phyloP scores from a whole-genome alignment of 1,139 yeast genomes.

The Debaryomyces robertsiae region DNA sequence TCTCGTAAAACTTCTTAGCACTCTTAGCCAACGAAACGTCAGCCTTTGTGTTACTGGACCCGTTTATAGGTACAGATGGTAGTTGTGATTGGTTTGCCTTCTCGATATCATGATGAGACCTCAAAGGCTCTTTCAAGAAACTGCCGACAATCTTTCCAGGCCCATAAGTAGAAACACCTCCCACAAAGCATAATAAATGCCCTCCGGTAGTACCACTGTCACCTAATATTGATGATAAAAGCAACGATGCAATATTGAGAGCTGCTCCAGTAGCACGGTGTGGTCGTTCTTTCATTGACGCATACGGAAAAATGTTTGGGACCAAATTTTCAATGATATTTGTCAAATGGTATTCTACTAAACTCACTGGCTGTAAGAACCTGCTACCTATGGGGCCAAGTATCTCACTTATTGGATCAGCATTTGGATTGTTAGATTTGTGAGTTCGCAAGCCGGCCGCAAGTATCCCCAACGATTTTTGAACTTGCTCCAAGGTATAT shows the following conservation, averaged over 20 bases:
- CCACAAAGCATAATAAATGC: slow-evolving; percentile 59
- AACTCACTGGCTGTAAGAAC: slow-evolving; percentile 49
- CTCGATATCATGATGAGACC: slow-evolving; percentile 61
- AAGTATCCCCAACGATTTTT: slow-evolving; percentile 54
- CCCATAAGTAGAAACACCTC: slow-evolving; percentile 62
- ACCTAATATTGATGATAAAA: slow-evolving; percentile 49
- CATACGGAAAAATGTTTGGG: slow-evolving; percentile 55
- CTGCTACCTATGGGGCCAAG: slow-evolving; percentile 35
- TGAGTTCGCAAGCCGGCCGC: slow-evolving; percentile 38
- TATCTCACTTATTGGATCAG: slow-evolving; percentile 16
- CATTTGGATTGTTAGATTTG: slow-evolving; percentile 2
- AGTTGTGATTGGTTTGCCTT: slow-evolving; percentile 42
- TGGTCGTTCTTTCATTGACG: slow-evolving; percentile 49
- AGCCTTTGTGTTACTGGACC: slow-evolving; percentile 31
- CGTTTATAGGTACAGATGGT: slow-evolving; percentile 29
- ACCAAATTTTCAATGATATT: slow-evolving; percentile 55
- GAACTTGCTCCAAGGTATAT: slow-evolving; percentile 54
- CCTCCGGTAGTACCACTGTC: slow-evolving; percentile 53
- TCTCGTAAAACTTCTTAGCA: slow-evolving; percentile 47
- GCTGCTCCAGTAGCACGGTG: slow-evolving; percentile 70
- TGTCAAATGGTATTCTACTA: slow-evolving; percentile 59
- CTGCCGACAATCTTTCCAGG: slow-evolving; percentile 56
- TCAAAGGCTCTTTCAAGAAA: slow-evolving; percentile 52
- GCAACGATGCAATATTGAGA: slow-evolving; percentile 56
- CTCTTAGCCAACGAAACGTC: slow-evolving; percentile 33